Conservation (phyloP, 1,284 basidiomycete genomes). For the Naganishia sp. region DNA sequence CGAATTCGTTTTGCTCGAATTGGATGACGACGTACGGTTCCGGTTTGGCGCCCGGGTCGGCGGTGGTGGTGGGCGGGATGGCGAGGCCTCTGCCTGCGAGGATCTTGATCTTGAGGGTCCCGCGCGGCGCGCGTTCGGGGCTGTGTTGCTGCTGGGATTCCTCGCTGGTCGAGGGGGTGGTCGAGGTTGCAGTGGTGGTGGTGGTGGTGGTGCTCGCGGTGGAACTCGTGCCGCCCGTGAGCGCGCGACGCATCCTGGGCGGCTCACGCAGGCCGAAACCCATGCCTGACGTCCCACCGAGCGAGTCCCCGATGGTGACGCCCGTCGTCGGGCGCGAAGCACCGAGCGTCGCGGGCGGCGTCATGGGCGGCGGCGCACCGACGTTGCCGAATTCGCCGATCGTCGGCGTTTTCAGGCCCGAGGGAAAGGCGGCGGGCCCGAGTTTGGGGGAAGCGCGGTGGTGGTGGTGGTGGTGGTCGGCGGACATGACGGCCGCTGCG, state of each 20-base stretch:
- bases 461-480: constrained; percentile 41
- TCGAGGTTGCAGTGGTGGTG: neutral
- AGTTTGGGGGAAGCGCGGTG: constrained; percentile 45
- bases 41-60: constrained; percentile 56
- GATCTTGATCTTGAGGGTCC: constrained; percentile 93
- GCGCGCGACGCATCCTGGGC: constrained; percentile 52
- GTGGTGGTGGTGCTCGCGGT: neutral
- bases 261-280: constrained; percentile 54
- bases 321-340: constrained; percentile 50
- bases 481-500: constrained; percentile 3
- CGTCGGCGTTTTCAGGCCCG: constrained; percentile 37
- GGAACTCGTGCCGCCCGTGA: constrained; percentile 35
- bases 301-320: constrained; percentile 38
- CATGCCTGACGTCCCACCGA: constrained; percentile 27
- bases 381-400: constrained; percentile 13
- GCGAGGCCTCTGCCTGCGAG: constrained; percentile 87
- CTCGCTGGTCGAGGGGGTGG: no score
- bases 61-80: constrained; percentile 9
- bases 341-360: constrained; percentile 50
- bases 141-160: constrained; percentile 36
- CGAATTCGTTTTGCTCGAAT: constrained; percentile 99
- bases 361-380: constrained; percentile 37
- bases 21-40: constrained; percentile 95
- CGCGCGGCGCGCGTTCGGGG: constrained; percentile 52
- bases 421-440: constrained; percentile 44